phyloP scores from a whole-genome alignment of 495 filamentous ascomycete genomes.

The Hyaloscypha bicolor region DNA sequence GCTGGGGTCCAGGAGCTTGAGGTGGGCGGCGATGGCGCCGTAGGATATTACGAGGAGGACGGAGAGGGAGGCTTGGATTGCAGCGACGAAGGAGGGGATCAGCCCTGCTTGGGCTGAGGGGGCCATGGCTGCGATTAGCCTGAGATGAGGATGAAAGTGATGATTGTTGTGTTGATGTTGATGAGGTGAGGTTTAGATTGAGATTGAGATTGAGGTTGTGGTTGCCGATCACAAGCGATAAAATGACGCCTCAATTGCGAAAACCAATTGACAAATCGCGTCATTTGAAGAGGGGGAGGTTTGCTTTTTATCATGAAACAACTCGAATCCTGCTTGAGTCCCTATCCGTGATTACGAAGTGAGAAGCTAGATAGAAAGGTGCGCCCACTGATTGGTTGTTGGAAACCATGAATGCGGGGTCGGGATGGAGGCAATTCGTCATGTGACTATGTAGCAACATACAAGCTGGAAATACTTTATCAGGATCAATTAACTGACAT shows the following conservation, averaged over 20 bases:
- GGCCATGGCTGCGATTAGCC: background rate
- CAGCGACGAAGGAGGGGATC: constrained; percentile 61
- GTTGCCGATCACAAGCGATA: background rate
- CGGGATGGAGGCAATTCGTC: no score
- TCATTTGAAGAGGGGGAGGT: background rate
- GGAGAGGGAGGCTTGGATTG: constrained; percentile 69
- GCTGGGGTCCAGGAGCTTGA: constrained; percentile 55
- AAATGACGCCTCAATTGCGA: constrained; percentile 1
- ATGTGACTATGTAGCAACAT: no score
- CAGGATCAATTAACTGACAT: no score
- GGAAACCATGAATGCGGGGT: no score
- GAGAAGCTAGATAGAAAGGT: background rate
- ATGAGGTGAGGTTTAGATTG: background rate
- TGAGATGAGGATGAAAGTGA: background rate
- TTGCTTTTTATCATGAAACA: constrained; percentile 9
- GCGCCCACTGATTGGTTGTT: background rate
- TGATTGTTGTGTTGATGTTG: background rate
- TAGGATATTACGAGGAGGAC: constrained; percentile 70
- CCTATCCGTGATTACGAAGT: background rate
- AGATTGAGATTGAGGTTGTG: background rate
- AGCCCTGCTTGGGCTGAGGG: constrained; percentile 21
- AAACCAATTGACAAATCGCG: constrained; percentile 8
- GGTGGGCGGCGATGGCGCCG: constrained; percentile 61
- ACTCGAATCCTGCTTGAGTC: background rate
- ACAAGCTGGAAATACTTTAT: no score